phyloP scores from a whole-genome alignment of 768 basidiomycete genomes.

The Amanita pallidorosea region DNA sequence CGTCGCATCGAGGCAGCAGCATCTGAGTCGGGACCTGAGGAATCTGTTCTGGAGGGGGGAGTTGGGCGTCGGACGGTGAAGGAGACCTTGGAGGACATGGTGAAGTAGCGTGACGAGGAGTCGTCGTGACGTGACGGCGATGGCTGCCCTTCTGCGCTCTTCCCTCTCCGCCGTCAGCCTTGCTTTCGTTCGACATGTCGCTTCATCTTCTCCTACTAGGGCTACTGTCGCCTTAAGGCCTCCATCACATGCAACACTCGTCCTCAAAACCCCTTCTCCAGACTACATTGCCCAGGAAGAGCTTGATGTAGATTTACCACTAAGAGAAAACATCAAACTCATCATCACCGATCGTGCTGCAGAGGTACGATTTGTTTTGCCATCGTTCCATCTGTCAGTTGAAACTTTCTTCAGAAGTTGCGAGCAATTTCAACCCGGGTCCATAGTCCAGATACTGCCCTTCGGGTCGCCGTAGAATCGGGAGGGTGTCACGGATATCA shows the following conservation, averaged over 20 bases:
- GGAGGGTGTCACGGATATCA: conserved; percentile 98
- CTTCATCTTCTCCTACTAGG: conserved; percentile 1
- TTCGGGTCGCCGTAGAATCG: conserved; percentile 80
- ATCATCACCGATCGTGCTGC: conserved; percentile 66
- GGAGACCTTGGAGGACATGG: conserved; percentile 39
- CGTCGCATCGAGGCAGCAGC: conserved; percentile 44
- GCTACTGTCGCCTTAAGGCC: conserved; percentile 31
- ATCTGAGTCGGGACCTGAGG: conserved; percentile 57
- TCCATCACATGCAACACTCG: conserved; percentile 34
- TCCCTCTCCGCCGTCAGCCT: not conserved
- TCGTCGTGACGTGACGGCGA: conserved; percentile 1
- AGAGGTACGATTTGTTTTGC: conserved; percentile 34
- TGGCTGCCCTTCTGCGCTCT: not conserved
- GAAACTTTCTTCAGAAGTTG: conserved; percentile 53
- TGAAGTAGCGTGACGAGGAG: not conserved
- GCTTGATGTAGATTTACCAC: conserved; percentile 49
- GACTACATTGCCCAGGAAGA: conserved; percentile 50
- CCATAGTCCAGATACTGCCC: conserved; percentile 49
- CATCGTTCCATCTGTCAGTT: conserved; percentile 3
- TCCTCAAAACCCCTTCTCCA: conserved; percentile 39
- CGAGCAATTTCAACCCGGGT: conserved; percentile 55
- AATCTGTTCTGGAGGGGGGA: conserved; percentile 49
- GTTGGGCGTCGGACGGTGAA: conserved; percentile 81
- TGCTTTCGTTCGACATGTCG: not conserved
- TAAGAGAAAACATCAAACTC: conserved; percentile 41